Conservation (phyloP, 2,329 filamentous ascomycete genomes). For the Paecilomyces sp. region DNA sequence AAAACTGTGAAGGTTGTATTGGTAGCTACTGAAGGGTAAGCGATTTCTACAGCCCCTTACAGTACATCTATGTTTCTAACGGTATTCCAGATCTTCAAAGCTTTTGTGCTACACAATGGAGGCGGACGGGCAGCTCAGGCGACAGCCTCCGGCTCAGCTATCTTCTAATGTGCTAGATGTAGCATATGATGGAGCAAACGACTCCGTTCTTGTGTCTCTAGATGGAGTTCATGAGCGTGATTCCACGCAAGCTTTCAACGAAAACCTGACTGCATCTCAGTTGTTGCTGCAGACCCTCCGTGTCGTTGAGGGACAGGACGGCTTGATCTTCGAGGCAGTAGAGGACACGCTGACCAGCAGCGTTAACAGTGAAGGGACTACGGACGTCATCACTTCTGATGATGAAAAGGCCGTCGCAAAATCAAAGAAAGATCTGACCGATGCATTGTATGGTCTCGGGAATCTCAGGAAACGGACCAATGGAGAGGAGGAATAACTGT, state of each 20-base stretch:
- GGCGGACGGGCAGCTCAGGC: slow-evolving; percentile 43
- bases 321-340: slow-evolving; percentile 18
- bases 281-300: slow-evolving; percentile 24
- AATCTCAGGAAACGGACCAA: slow-evolving; percentile 31
- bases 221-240: slow-evolving; percentile 47
- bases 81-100: slow-evolving; percentile 55
- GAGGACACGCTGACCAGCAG: slow-evolving; percentile 12
- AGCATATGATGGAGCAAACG: slow-evolving; percentile 20
- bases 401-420: slow-evolving; percentile 23
- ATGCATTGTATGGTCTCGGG: slow-evolving; percentile 27
- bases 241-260: slow-evolving; percentile 39
- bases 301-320: slow-evolving; percentile 11
- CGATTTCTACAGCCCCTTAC: slow-evolving; percentile 4
- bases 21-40: slow-evolving; percentile 55
- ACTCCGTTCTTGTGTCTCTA: slow-evolving; percentile 42
- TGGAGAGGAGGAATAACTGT: slow-evolving; percentile 15
- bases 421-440: slow-evolving; percentile 21
- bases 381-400: slow-evolving; percentile 13
- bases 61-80: slow-evolving; percentile 8
- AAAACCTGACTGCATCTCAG: slow-evolving; percentile 10
- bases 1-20: slow-evolving; percentile 29
- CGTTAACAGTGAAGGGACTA: slow-evolving; percentile 25
- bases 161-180: slow-evolving; percentile 61
- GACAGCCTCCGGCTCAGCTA: slow-evolving; percentile 47
- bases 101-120: slow-evolving; percentile 59